Percentiles rank a stretch among this genome's conserved stretches.
Conservation (phyloP, 371 early-diverging fungal species). For the Funneliformis caledonium region DNA sequence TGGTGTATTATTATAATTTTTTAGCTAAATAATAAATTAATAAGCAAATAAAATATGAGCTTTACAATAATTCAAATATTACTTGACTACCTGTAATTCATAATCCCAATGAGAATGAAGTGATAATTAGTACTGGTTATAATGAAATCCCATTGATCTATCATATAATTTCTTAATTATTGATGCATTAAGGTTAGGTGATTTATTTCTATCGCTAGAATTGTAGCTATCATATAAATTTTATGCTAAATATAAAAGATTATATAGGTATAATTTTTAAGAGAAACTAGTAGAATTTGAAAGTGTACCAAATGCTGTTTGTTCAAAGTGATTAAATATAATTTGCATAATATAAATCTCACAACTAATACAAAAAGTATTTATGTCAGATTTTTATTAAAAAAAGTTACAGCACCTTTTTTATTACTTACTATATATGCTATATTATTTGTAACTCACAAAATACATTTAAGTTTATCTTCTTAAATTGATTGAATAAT, state of each 20-base stretch:
- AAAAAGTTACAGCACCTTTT: not conserved
- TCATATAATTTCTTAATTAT: not conserved
- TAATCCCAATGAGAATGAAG: too few relatives aligned
- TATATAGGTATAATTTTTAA: not conserved
- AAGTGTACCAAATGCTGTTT: not conserved
- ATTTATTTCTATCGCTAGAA: not conserved
- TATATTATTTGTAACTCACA: not conserved
- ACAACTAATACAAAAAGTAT: not conserved
- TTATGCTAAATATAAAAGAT: not conserved
- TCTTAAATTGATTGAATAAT: not conserved
- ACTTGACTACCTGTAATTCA: too few relatives aligned
- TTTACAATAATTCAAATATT: not conserved
- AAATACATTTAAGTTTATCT: not conserved
- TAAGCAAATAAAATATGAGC: not conserved
- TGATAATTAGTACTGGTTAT: not conserved
- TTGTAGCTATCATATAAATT: not conserved
- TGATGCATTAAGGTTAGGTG: not conserved
- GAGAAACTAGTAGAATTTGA: not conserved
- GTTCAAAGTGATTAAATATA: not conserved
- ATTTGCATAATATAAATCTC: not conserved
- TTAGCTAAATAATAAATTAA: constrained; percentile 1
- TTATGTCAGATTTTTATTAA: not conserved
- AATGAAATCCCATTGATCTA: not conserved
- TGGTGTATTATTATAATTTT: not conserved
- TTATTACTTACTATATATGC: not conserved